Evolutionary conservation across 2,329 filamentous ascomycete genomes (phyloP).

Genomic region (Aspergillus pseudoglaucus): DNA sequence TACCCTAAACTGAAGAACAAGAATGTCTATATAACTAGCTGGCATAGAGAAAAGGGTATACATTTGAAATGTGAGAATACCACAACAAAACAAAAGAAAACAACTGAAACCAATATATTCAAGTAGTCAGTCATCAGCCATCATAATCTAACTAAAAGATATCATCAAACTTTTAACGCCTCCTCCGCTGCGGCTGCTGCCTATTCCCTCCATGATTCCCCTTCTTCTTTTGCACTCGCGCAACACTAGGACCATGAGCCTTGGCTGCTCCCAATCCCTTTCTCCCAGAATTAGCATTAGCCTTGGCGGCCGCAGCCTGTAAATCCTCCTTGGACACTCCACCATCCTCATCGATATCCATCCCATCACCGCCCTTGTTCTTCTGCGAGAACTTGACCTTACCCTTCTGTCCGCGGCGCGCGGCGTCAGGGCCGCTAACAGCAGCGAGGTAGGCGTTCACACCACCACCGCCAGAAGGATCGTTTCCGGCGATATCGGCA

Average conservation of each 20-base stretch:
- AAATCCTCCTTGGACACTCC: constrained; percentile 6
- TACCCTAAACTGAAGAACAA: too few species aligned
- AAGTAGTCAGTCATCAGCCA: background rate
- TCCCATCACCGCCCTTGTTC: constrained; percentile 32
- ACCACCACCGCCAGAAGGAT: constrained; percentile 21
- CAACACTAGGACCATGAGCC: constrained; percentile 16
- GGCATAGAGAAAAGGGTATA: too few species aligned
- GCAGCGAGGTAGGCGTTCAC: constrained; percentile 58
- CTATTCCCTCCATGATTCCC: constrained; percentile 8
- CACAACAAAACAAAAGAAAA: too few species aligned
- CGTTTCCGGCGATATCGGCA: constrained; percentile 38
- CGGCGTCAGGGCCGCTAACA: constrained; percentile 54
- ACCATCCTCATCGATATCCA: constrained; percentile 34
- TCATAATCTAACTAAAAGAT: background rate
- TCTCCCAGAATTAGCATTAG: constrained; percentile 8
- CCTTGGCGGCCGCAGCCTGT: constrained; percentile 2
- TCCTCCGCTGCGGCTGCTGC: constrained; percentile 7
- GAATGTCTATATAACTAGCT: too few species aligned
- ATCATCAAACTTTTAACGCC: constrained; percentile 3
- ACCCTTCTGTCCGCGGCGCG: constrained; percentile 52
- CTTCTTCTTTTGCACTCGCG: constrained; percentile 18
- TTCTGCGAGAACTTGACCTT: constrained; percentile 53
- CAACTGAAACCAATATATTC: too few species aligned
- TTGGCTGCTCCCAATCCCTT: constrained; percentile 24
- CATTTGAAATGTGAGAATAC: too few species aligned